These are phyloP conservation scores for Iris pallida DNA, from an alignment of 116 monocot species.

Conservation along the genomic window DNA sequence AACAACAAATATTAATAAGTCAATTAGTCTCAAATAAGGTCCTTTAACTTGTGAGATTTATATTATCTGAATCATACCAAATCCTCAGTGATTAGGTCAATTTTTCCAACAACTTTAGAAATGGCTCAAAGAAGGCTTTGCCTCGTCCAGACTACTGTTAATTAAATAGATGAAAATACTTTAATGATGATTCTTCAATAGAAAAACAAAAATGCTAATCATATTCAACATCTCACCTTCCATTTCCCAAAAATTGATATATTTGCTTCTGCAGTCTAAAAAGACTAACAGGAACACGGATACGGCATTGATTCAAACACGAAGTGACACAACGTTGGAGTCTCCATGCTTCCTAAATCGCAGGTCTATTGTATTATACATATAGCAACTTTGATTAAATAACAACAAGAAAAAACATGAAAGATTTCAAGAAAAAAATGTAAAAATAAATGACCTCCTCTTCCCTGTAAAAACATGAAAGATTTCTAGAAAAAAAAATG, in stretches of 20 bases:
- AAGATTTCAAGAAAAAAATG: no score
- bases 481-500: no score
- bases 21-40: background rate
- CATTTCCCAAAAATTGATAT: constrained; percentile 63
- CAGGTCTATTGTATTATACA: no score
- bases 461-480: no score
- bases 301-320: no score
- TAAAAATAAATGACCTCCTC: no score
- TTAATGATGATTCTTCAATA: background rate
- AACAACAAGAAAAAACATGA: no score
- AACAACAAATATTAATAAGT: background rate
- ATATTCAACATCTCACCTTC: constrained; percentile 49
- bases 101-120: constrained; percentile 69
- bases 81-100: constrained; percentile 83
- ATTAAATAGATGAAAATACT: constrained; percentile 6
- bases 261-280: constrained; percentile 61
- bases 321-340: no score
- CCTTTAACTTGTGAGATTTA: background rate
- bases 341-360: no score
- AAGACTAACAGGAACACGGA: no score
- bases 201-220: background rate
- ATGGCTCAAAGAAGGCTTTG: constrained; percentile 90
- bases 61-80: constrained; percentile 41
- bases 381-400: no score
- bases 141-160: constrained; percentile 88